Percentiles rank a stretch among this genome's conserved stretches.
These are phyloP conservation scores for Geotrichum candidum DNA, from an alignment of 1,139 yeast species.

Conservation along the genomic window DNA sequence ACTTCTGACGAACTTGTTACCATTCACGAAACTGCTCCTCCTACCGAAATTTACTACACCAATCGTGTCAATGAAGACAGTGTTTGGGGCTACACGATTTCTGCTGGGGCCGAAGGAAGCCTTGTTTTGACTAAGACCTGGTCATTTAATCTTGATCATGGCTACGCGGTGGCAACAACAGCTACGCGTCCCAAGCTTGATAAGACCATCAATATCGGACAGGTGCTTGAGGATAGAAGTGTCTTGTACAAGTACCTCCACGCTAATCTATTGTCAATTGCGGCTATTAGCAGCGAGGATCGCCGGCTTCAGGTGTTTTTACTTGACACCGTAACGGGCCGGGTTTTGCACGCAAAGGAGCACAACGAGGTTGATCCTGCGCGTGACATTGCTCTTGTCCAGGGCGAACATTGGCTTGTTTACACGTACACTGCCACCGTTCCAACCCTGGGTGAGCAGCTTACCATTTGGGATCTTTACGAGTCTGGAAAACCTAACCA, in stretches of 20 bases:
- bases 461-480: constrained; percentile 72
- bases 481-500: constrained; percentile 52
- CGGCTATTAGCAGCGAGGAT: constrained; percentile 28
- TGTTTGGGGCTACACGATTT: constrained; percentile 23
- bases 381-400: constrained; percentile 47
- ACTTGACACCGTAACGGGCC: constrained; percentile 67
- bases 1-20: constrained; percentile 8
- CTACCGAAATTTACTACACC: constrained; percentile 22
- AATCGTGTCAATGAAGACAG: constrained; percentile 16
- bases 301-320: constrained; percentile 43
- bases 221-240: constrained; percentile 60
- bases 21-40: constrained; percentile 7
- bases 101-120: constrained; percentile 17
- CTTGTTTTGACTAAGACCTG: constrained; percentile 20
- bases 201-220: constrained; percentile 60
- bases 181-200: constrained; percentile 42
- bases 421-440: constrained; percentile 54
- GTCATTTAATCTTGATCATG: constrained; percentile 25
- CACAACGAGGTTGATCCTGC: constrained; percentile 36
- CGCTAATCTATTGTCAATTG: constrained; percentile 58
- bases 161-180: constrained; percentile 39
- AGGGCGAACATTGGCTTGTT: constrained; percentile 82
- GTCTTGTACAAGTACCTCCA: constrained; percentile 81
- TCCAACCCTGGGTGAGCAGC: constrained; percentile 51
- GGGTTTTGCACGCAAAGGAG: constrained; percentile 46